These are phyloP conservation scores for Blastobotrys persicus DNA, from an alignment of 1,139 yeast genomes.

Conservation along the genomic window DNA sequence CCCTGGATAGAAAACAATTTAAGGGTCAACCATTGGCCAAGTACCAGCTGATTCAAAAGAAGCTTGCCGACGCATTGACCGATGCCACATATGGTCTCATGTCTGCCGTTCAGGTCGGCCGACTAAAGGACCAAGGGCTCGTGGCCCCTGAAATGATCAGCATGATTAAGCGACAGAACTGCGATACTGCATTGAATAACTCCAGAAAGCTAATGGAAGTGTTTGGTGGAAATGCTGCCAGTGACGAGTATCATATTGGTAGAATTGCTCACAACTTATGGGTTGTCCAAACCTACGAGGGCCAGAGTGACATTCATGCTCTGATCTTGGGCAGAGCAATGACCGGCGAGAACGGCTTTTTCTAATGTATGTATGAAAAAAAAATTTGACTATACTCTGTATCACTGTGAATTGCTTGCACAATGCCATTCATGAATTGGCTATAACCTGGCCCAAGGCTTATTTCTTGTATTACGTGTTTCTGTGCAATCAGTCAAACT, in stretches of 20 bases:
- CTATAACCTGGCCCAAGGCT: no score
- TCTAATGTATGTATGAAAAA: slow-evolving; percentile 23
- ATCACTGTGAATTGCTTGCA: no score
- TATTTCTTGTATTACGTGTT: not conserved
- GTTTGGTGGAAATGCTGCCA: slow-evolving; percentile 45
- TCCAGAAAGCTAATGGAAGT: slow-evolving; percentile 43
- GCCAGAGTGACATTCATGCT: slow-evolving; percentile 46
- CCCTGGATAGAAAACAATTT: slow-evolving; percentile 44
- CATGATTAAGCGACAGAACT: slow-evolving; percentile 45
- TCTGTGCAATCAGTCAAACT: no score
- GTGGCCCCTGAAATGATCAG: slow-evolving; percentile 45
- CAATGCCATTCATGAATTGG: no score
- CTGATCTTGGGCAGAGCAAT: slow-evolving; percentile 45
- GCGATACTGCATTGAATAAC: slow-evolving; percentile 42
- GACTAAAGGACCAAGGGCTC: slow-evolving; percentile 41
- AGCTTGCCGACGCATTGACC: slow-evolving; percentile 45
- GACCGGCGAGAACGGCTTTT: slow-evolving; percentile 43
- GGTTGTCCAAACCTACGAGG: slow-evolving; percentile 47
- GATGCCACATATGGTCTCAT: slow-evolving; percentile 43
- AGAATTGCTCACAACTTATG: slow-evolving; percentile 44
- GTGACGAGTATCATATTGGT: slow-evolving; percentile 46
- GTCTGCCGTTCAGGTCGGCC: slow-evolving; percentile 44
- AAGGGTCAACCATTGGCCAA: slow-evolving; percentile 40
- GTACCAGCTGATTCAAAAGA: slow-evolving; percentile 45
- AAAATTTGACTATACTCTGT: not conserved